Evolutionary conservation across 2,329 filamentous ascomycete species (phyloP), one percentile per base, ranked within the genome.

Genomic region (Stagonosporopsis vannaccii): DNA sequence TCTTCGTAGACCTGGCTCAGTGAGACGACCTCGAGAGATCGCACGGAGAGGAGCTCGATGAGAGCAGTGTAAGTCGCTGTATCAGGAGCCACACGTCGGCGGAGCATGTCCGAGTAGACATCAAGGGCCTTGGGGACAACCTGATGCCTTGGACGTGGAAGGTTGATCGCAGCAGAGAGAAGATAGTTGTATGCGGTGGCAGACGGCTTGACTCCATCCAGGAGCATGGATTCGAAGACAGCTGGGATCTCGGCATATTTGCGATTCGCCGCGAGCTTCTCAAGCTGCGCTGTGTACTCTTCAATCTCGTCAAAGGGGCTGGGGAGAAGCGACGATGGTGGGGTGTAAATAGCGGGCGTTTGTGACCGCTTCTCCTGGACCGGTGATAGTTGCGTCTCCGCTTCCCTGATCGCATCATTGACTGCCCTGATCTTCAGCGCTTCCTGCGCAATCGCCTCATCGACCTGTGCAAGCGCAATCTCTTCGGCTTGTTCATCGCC

Each of bases 21-120:
- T 26, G 85, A 83, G 20, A 88, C 84, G 7, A 94, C 88, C 71
- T 96, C 90, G 42, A 96, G 82, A 35, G 92, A 92, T 62, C 92
- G 88, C 13, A 87, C 85, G 17, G 93, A 90, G 48, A 99, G 82
- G 35, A 97, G 81, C 55, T 90, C 87, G 51, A 99, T 90, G 17
- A 99, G 82, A 30, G 92, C 92, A 71, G 92, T 87, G 78, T 96
- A 98, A 0, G 94, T 98, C 54, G 90, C 86, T 50, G 88, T 87
- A 73, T 97, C 89, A 7, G 94, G 93, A 19, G 85, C 80, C 22
- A 98, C 88, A 66, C 89, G 89, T 62, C 93, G 90, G 63, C 89
- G 87, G 66, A 97, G 87, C 95, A 99, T 98, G 74, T 98, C 93
- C 15, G 92, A 90, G 76, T 98, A 99, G 48, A 99, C 90, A 79